These are phyloP conservation scores for Teratosphaeria gauchensis DNA, from an alignment of 2,329 filamentous ascomycete genomes.

Conservation along the genomic window DNA sequence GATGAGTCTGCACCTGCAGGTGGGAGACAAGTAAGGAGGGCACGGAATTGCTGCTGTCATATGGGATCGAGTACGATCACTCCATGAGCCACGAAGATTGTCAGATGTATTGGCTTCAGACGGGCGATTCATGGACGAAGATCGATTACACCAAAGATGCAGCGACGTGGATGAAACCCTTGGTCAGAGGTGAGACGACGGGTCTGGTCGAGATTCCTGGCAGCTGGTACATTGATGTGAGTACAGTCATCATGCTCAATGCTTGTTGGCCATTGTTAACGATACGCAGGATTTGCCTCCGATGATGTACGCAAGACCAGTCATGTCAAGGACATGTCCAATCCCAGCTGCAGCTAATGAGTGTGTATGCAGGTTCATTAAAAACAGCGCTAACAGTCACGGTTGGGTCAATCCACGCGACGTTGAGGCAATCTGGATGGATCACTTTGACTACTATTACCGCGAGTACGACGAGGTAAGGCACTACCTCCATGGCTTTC, in stretches of 20 bases:
- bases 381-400: constrained; percentile 52
- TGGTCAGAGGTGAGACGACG: constrained; percentile 48
- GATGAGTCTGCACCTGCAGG: neutral
- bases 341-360: neutral
- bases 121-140: constrained; percentile 56
- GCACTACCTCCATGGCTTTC: too few species aligned
- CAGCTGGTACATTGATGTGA: constrained; percentile 24
- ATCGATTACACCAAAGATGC: constrained; percentile 55
- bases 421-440: constrained; percentile 54
- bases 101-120: constrained; percentile 52
- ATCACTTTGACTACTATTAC: constrained; percentile 64
- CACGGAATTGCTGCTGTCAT: constrained; percentile 51
- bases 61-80: constrained; percentile 61
- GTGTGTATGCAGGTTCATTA: constrained; percentile 51
- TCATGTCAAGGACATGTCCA: neutral
- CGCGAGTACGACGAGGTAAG: constrained; percentile 55
- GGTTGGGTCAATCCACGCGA: constrained; percentile 46
- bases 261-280: neutral
- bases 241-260: neutral
- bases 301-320: neutral
- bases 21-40: constrained; percentile 64
- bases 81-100: constrained; percentile 56
- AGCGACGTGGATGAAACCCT: constrained; percentile 55
- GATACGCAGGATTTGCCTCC: neutral
- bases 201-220: constrained; percentile 55